Percentiles rank a stretch among this genome's conserved stretches.
Conservation (phyloP, 441 rosid genomes). For the Hura crepitans region DNA sequence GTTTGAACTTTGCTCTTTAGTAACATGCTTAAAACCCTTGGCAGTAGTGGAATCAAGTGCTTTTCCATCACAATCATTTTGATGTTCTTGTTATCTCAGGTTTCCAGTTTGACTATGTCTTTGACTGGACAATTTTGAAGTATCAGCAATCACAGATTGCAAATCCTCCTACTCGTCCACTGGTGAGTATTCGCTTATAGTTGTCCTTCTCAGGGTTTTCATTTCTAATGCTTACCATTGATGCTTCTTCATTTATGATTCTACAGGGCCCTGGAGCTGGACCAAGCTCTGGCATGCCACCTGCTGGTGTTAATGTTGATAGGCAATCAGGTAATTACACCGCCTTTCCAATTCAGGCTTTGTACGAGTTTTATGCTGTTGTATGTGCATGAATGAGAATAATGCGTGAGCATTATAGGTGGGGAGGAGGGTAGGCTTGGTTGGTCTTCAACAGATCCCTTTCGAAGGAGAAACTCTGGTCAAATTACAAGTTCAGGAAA, state of each 20-base stretch:
- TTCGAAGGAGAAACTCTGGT: conserved; percentile 66
- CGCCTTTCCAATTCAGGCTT: conserved; percentile 4
- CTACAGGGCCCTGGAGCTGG: conserved; percentile 40
- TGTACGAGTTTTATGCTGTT: background rate
- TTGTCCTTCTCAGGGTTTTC: background rate
- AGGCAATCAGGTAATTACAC: conserved; percentile 33
- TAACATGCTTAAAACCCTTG: background rate
- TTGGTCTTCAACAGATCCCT: conserved; percentile 56
- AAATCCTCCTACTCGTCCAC: conserved; percentile 63
- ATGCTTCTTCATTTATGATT: background rate
- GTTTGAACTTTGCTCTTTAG: conserved; percentile 34
- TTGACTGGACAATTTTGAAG: conserved; percentile 97
- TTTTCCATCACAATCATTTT: background rate
- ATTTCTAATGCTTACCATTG: background rate
- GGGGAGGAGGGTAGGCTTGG: conserved; percentile 68
- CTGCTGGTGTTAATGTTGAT: conserved; percentile 31
- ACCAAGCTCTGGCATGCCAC: conserved; percentile 42
- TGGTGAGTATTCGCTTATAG: conserved; percentile 33
- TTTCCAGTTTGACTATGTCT: conserved; percentile 92
- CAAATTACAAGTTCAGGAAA: conserved; percentile 52
- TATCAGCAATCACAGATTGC: conserved; percentile 89
- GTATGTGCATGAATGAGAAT: background rate
- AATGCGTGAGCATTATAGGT: no score
- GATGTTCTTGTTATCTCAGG: conserved; percentile 41
- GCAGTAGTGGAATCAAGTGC: background rate